These are phyloP conservation scores for Dryadomyces sulphureus DNA, from an alignment of 2,329 filamentous ascomycete genomes.

Conservation along the genomic window DNA sequence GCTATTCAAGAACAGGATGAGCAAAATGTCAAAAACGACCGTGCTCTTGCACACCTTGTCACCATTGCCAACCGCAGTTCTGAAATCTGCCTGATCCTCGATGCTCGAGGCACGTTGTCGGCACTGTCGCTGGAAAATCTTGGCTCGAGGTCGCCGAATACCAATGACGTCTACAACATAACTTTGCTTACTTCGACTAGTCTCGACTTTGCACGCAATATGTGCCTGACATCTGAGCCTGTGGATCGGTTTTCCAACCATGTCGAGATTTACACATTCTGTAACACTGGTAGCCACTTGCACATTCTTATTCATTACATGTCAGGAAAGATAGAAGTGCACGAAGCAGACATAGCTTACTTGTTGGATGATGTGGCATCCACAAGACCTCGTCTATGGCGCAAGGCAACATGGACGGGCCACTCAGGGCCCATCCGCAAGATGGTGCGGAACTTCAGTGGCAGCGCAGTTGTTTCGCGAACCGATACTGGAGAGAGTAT, in stretches of 20 bases:
- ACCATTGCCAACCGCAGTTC: constrained; percentile 73
- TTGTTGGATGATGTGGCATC: constrained; percentile 57
- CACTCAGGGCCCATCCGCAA: constrained; percentile 71
- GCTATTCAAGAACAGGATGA: constrained; percentile 49
- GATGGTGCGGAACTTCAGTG: constrained; percentile 72
- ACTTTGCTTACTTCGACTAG: constrained; percentile 53
- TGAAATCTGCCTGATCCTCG: constrained; percentile 75
- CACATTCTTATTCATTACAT: constrained; percentile 71
- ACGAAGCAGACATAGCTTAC: constrained; percentile 62
- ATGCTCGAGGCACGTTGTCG: constrained; percentile 74
- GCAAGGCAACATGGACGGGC: constrained; percentile 63
- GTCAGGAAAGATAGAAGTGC: constrained; percentile 70
- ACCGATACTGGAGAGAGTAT: constrained; percentile 67
- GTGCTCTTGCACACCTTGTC: constrained; percentile 70
- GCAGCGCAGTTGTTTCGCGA: constrained; percentile 65
- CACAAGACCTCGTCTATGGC: constrained; percentile 42
- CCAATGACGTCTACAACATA: constrained; percentile 68
- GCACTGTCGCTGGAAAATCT: constrained; percentile 88
- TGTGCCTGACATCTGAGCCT: constrained; percentile 4
- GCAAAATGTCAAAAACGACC: constrained; percentile 42
- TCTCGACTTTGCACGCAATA: constrained; percentile 26
- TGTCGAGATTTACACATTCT: constrained; percentile 60
- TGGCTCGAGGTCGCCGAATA: constrained; percentile 50
- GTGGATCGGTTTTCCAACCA: constrained; percentile 21
- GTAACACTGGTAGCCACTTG: constrained; percentile 49